Evolutionary conservation across 2,329 filamentous ascomycete species (phyloP).

Genomic region (Exserohilum rostratum): DNA sequence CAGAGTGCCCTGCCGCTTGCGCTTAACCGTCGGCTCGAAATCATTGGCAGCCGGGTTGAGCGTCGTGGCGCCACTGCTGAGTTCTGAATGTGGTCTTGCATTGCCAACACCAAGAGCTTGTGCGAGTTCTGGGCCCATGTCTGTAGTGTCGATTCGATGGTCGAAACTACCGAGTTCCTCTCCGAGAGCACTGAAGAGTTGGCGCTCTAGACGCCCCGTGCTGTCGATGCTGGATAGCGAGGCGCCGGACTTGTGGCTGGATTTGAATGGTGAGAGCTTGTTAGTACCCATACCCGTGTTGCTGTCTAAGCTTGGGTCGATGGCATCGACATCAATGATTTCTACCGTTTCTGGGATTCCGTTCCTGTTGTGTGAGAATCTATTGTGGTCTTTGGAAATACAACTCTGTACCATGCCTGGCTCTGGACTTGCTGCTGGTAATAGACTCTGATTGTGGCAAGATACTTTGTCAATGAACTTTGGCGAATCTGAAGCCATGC

Average conservation of each 20-base stretch:
- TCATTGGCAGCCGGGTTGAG: constrained; percentile 12
- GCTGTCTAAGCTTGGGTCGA: constrained; percentile 16
- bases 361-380: neutral
- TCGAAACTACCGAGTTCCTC: constrained; percentile 38
- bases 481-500: constrained; percentile 10
- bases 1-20: constrained; percentile 36
- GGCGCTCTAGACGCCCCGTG: constrained; percentile 33
- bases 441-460: constrained; percentile 26
- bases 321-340: constrained; percentile 31
- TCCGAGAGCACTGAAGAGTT: constrained; percentile 40
- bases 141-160: constrained; percentile 12
- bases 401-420: neutral
- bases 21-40: constrained; percentile 29
- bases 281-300: constrained; percentile 3
- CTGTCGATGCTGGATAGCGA: constrained; percentile 39
- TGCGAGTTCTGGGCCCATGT: constrained; percentile 23
- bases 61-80: constrained; percentile 2
- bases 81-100: constrained; percentile 1
- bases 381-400: constrained; percentile 1
- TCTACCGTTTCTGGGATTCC: constrained; percentile 16
- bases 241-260: constrained; percentile 26
- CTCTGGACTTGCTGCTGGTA: neutral
- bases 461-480: constrained; percentile 8
- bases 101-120: constrained; percentile 6
- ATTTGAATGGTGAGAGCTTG: constrained; percentile 23